Base-by-base conservation (phyloP, 2,329 filamentous ascomycete genomes). In the Diaporthe longicolla region DNA sequence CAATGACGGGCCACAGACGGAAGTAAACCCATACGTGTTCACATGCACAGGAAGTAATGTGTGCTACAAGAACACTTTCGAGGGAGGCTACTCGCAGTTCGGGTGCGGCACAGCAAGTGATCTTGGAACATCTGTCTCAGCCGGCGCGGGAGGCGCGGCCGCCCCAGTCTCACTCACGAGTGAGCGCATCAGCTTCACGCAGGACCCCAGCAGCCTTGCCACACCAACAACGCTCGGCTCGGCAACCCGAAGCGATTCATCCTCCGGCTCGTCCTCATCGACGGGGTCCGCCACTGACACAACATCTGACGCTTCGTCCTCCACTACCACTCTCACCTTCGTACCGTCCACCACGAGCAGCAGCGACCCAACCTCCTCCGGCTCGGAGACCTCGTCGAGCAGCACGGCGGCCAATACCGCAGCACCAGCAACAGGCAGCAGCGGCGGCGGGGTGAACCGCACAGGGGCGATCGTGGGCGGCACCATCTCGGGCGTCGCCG, bases 1-100 rank as follows among this genome's bases (percentile, higher is more conserved):
- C 68, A 87, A 86, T 77, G 89, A 85, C 72, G 82, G 82, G 5
- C 82, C 85, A 1, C 87, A 89, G 78, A 87, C 85, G 4, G 87
- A 85, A 72, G 82, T 86, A 71, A 86, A 91, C 76, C 89, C 89
- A 0, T 90, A 90, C 74, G 82, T 91, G 43, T 91, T 83, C 77
- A 90, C 89, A 13, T 91, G 89, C 79, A 76, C 79, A n/a, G 87
- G 85, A 6, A 81, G 82, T 65, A 78, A 87, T 59, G 85, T 89
- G 21, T 91, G 89, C 78, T 91, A 89, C 80, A 84, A 80, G 76
- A 91, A 91, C 77, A 78, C 82, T 11, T 91, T 87, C 74, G 87
- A 86, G 0, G 89, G 88, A 17, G 89, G 89, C 2, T 89, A 84
- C 77, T 89, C 82, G 68, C 89, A 91, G 80, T 91, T 84, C 70